Conservation (phyloP, 768 basidiomycete genomes). For the Hygrophorus russula region DNA sequence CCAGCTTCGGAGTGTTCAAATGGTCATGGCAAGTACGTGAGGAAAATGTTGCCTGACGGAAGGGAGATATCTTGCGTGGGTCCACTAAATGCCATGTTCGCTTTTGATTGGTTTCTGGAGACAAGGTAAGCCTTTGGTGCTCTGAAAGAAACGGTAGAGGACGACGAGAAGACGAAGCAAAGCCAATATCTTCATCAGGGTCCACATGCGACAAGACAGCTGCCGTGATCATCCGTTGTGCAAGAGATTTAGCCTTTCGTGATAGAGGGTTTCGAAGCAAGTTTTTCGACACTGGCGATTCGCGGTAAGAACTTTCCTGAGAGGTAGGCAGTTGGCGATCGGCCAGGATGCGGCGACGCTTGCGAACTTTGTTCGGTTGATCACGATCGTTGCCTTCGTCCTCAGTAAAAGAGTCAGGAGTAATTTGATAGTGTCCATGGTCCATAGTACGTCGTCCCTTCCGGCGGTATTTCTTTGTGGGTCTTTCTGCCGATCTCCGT, state of each 20-base stretch:
- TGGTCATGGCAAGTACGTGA: background rate
- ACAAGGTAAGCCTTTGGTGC: slow-evolving; percentile 4
- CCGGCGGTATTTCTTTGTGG: slow-evolving; percentile 13
- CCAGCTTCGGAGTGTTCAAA: background rate
- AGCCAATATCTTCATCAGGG: slow-evolving; percentile 13
- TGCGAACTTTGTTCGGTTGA: background rate
- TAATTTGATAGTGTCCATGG: background rate
- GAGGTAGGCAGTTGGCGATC: background rate
- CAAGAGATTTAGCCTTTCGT: slow-evolving; percentile 14
- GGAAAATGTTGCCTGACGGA: slow-evolving; percentile 14
- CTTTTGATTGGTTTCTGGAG: slow-evolving; percentile 2
- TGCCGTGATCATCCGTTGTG: slow-evolving; percentile 24
- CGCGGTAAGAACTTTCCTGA: no score
- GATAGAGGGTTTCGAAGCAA: slow-evolving; percentile 1
- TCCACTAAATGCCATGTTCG: slow-evolving; percentile 19
- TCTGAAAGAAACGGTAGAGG: slow-evolving; percentile 18
- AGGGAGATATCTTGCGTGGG: slow-evolving; percentile 20
- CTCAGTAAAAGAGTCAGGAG: background rate
- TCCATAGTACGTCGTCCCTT: slow-evolving; percentile 4
- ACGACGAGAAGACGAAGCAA: slow-evolving; percentile 12
- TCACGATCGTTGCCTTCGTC: background rate
- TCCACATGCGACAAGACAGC: slow-evolving; percentile 23
- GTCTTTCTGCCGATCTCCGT: slow-evolving; percentile 2
- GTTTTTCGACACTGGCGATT: no score
- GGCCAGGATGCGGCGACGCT: background rate